Base-by-base conservation (phyloP, 2,329 filamentous ascomycete species). In the Rhynchosporium secalis region DNA sequence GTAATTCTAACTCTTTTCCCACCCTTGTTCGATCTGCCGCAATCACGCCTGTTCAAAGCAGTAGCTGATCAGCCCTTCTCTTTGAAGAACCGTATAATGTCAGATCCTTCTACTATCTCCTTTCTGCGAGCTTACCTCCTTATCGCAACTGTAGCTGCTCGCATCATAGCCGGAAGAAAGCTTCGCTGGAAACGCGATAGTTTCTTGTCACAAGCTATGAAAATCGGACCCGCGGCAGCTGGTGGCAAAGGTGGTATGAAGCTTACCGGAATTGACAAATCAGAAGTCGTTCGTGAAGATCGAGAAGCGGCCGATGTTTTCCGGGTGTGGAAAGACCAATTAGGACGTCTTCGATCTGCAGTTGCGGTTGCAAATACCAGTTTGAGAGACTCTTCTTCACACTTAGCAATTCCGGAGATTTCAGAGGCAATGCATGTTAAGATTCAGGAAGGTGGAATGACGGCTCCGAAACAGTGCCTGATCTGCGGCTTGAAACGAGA, bases 141-240 rank as follows among this genome's bases (percentile, higher is more conserved):
- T 62, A 76, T 91, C 4, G 84, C 83, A 0, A 81, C 81, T 2
- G 90, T 92, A 10, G 87, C 89, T 29, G 90, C 86, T n/a, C 89
- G 88, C 49, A 83, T 97, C 56, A 87, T 97, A 62, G 90, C 91
- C 1, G 94, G 93, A 10, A 87, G 94, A 62, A 92, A 91, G 71
- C 79, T 90, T 57, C 88, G 94, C 61, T 98, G 94, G 94, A 94
- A 96, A 74, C 85, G 94, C 59, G 94, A 98, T 76, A 88, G 86
- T 65, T 86, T 92, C 65, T 80, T 98, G 12, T 85, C 90, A 1
- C 92, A 96, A 75, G 88, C 88, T 72, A 96, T 96, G 90, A 87
- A 89, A 61, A 96, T 98, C 65, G 86, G 86, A 0, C 84, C 84
- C 26, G 91, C 91, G 0, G 86, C 86, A 15, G 84, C 87, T 2